phyloP scores from a whole-genome alignment of 2,329 filamentous ascomycete genomes.

The Sporothrix variecibatus region DNA sequence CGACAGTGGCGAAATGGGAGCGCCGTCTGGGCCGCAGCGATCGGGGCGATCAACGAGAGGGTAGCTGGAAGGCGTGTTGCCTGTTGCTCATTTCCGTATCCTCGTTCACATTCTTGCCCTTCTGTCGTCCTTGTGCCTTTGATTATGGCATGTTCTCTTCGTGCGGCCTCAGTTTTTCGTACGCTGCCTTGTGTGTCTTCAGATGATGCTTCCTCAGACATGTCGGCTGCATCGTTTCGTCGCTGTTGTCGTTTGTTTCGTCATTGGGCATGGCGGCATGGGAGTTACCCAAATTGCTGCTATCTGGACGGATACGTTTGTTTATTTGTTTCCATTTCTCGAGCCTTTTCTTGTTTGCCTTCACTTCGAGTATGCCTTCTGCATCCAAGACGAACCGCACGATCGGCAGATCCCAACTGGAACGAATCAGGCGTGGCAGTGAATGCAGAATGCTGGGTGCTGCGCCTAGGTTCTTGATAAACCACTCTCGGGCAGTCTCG shows the following conservation, averaged over 20 bases:
- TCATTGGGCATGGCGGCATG: background rate
- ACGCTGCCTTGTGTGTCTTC: background rate
- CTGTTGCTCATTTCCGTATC: background rate
- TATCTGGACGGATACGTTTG: background rate
- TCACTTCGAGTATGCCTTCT: background rate
- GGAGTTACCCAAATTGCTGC: background rate
- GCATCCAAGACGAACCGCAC: background rate
- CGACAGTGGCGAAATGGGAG: constrained; percentile 19
- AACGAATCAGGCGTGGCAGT: constrained; percentile 12
- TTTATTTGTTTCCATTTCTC: background rate
- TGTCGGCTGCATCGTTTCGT: background rate
- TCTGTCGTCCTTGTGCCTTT: background rate
- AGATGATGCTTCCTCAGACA: background rate
- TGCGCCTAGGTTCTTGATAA: background rate
- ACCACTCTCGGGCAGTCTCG: background rate
- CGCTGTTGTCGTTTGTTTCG: background rate
- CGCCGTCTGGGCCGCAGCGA: background rate
- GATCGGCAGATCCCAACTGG: background rate
- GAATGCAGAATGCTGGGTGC: background rate
- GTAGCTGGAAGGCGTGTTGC: background rate
- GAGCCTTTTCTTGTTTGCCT: background rate
- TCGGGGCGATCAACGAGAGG: constrained; percentile 15
- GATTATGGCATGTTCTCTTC: background rate
- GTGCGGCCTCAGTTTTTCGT: background rate
- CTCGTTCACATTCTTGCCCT: background rate